These are phyloP conservation scores for Hymenoscyphus salicellus DNA, from an alignment of 2,329 filamentous ascomycete species.

Conservation along the genomic window DNA sequence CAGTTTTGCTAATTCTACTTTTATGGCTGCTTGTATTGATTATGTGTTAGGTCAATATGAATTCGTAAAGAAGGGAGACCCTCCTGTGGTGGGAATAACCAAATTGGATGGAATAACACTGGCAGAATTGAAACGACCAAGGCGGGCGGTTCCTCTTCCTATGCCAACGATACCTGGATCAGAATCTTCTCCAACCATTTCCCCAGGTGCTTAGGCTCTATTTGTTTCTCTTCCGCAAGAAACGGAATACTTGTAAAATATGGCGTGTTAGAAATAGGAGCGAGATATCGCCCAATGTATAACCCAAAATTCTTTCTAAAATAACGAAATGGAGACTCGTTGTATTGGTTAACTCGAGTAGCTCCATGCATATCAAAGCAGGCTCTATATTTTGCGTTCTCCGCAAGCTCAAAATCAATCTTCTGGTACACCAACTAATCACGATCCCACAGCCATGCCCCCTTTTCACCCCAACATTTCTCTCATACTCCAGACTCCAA, in stretches of 20 bases:
- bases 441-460: no score
- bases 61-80: constrained; percentile 89
- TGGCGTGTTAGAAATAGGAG: background rate
- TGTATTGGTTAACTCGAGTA: no score
- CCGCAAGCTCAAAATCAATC: no score
- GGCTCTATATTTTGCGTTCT: no score
- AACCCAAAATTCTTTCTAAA: background rate
- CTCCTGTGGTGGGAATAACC: constrained; percentile 86
- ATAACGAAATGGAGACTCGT: no score
- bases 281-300: background rate
- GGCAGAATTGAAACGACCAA: constrained; percentile 77
- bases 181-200: background rate
- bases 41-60: constrained; percentile 68
- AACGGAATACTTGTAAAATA: background rate
- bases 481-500: no score
- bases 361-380: no score
- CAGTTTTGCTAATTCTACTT: constrained; percentile 36
- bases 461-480: no score
- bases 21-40: constrained; percentile 26
- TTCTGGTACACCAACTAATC: no score
- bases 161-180: constrained; percentile 12
- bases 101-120: constrained; percentile 81
- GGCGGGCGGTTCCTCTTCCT: constrained; percentile 46
- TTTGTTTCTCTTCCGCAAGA: background rate
- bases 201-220: background rate